phyloP scores from a whole-genome alignment of 129 eudicot genomes.

The Cynara cardunculus region DNA sequence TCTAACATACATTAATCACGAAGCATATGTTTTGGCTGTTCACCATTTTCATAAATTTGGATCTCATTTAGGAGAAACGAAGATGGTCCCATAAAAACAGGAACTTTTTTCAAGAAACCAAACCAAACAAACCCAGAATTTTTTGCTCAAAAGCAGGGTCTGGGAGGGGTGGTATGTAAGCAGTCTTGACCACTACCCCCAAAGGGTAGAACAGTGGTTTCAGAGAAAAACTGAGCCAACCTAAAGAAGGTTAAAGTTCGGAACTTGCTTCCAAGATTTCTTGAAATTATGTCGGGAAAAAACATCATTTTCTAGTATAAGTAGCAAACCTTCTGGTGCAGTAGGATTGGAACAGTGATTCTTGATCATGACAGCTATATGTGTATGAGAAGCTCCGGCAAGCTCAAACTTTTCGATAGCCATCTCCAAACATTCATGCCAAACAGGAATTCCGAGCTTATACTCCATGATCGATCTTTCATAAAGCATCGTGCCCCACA shows the following conservation, averaged over 20 bases:
- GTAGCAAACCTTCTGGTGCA: slow-evolving; percentile 57
- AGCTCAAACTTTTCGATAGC: slow-evolving; percentile 83
- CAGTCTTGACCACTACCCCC: neutral
- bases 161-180: neutral
- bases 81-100: neutral
- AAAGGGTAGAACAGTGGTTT: neutral
- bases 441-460: slow-evolving; percentile 64
- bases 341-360: slow-evolving; percentile 80
- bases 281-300: neutral
- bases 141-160: neutral
- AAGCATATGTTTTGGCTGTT: too few species aligned
- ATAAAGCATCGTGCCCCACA: slow-evolving; percentile 89
- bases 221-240: neutral
- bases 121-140: neutral
- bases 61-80: neutral
- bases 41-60: neutral
- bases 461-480: slow-evolving; percentile 93
- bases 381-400: slow-evolving; percentile 83
- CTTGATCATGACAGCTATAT: slow-evolving; percentile 90
- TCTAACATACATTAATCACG: too few species aligned
- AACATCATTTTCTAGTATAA: neutral
- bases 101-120: neutral
- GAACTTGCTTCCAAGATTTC: neutral
- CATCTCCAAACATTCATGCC: slow-evolving; percentile 90
- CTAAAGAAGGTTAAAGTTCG: neutral